Evolutionary conservation across 2,329 filamentous ascomycete species (phyloP), one percentile per base, ranked within the genome.

Genomic region (Colletotrichum gigasporum): DNA sequence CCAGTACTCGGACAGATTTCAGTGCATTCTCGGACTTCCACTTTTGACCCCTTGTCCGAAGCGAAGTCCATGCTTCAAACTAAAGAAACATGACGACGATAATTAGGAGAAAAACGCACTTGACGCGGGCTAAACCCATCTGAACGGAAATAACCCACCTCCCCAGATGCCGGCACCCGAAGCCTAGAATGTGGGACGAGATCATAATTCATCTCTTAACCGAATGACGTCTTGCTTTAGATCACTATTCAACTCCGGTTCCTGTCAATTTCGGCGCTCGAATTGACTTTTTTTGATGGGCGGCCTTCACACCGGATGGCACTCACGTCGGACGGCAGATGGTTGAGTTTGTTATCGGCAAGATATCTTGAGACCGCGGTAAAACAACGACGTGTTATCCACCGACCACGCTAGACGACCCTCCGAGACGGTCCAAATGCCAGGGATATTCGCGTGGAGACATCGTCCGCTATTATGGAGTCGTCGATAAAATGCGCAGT

Each of bases 1-100:
- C 32, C 24, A 41, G 41, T 61, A 35, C 50, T 55, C 41, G 41
- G 50, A 55, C 41, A 55, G 20, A 20, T 24, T 41, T n/a, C 14
- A 5, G 22, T 3, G 8, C 8, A 18, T 16, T n/a, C 26, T 32
- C 42, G 35, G 45, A 45, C 37, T 45, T 35, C 20, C n/a, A 35
- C 1, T 26, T 26, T 35, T 37, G 9, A 8, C 53, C n/a, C 10
- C 14, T 16, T 16, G 41, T 56, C 41, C 41, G 53, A 32, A 7
- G 5, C 35, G 12, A 32, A 45, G 26, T 22, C 14, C n/a, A 10
- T 18, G 0, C 30, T 28, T 28, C 20, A 56, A 45, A 56, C 30
- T 56, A 56, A 37, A 35, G 14, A 11, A 37, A 47, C 11, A 18
- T 22, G 26, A 28, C 18, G 24, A n/a, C 12, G 52, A 12, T 12